Evolutionary conservation across 129 eudicot species (phyloP), one percentile per base, ranked within the genome.

Genomic region (Helichrysum umbraculigerum): DNA sequence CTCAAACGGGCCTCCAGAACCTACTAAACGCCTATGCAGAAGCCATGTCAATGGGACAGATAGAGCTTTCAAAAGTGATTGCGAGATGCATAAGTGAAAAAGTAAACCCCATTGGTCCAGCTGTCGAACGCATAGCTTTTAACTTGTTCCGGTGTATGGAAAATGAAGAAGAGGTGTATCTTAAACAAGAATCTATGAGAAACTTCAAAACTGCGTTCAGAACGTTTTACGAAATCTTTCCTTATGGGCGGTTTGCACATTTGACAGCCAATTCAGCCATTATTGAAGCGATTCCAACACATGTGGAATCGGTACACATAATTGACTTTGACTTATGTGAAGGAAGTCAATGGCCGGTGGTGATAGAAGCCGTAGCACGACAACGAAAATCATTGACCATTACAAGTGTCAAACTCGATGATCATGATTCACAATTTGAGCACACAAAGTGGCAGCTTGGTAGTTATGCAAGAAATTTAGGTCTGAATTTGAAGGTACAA

Each of bases 1-100:
- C 54, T 7, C 74, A 82, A 75, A 9, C 71, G 66, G 75, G 80
- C 33, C 70, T 83, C 0, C 44, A 62, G 5, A 87, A 69, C 71
- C 87, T 88, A n/a, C 82, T 90, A 14, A 54, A 19, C 30, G 96
- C 91, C 29, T 90, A 87, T 73, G 89, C 78, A 35, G 96, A 90
- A 35, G 88, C 89, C 37, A 78, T 77, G 66, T 81, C 82, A 72
- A 79, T 76, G 77, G 87, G 85, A 29, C 88, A 86, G 28, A 60
- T 22, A 35, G 82, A 75, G 66, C 91, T 90, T 44, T 78, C 79
- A 0, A 82, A 79, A 22, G 92, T 86, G 60, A 86, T 90, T 22
- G 68, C 69, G 19, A 78, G 66, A 60, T 66, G 86, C 57, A 78
- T 87, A 63, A 70, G 67, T 15, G 86, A 86, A 79, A 88, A 80